Evolutionary conservation across 805 yeast species (phyloP).

Genomic region (Priceomyces fermenticarens): DNA sequence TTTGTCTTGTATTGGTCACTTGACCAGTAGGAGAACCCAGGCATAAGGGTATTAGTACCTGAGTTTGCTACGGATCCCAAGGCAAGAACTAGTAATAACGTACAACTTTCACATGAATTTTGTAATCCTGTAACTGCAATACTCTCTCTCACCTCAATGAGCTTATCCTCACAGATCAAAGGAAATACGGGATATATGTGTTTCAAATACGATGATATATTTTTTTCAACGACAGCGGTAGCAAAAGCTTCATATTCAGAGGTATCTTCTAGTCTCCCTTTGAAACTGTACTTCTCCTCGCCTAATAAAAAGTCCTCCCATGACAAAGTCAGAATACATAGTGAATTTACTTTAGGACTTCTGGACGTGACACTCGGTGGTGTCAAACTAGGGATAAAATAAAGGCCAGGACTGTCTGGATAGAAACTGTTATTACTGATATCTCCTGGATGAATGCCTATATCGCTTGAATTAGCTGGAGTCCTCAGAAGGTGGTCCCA

Average conservation of each 20-base stretch:
- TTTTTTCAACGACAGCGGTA: not conserved
- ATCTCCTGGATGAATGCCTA: too few relatives aligned
- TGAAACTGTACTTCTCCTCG: not conserved
- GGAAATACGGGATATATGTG: not conserved
- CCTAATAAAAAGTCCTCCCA: not conserved
- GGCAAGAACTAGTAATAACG: not conserved
- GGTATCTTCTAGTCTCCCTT: not conserved
- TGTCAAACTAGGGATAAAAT: too few relatives aligned
- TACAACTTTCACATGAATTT: too few relatives aligned
- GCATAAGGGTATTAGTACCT: too few relatives aligned
- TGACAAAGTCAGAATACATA: not conserved
- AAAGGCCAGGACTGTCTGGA: too few relatives aligned
- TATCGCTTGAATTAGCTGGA: too few relatives aligned
- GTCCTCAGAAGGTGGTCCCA: too few relatives aligned
- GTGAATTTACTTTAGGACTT: too few relatives aligned
- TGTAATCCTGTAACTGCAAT: not conserved
- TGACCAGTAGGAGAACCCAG: too few relatives aligned
- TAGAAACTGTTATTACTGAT: too few relatives aligned
- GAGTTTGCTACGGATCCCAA: not conserved
- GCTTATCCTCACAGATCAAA: not conserved
- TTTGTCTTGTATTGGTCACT: not conserved
- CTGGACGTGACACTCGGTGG: too few relatives aligned
- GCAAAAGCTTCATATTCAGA: not conserved
- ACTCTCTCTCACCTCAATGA: not conserved
- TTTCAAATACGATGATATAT: not conserved